phyloP scores from a whole-genome alignment of 2,329 filamentous ascomycete species.

The Scedosporium boydii region DNA sequence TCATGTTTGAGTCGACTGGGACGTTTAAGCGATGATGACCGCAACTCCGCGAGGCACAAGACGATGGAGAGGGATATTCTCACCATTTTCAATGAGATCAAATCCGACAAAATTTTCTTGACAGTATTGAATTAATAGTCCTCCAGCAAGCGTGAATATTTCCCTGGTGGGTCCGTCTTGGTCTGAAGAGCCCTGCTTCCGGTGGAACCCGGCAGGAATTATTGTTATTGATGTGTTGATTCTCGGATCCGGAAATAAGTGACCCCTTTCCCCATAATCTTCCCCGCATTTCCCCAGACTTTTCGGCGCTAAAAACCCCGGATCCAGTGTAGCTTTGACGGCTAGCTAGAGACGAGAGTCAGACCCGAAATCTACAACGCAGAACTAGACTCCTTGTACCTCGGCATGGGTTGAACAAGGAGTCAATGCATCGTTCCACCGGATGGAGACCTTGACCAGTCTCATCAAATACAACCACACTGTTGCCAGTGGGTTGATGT shows the following conservation, averaged over 20 bases:
- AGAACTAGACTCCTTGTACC: too few species aligned
- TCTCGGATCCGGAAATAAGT: background rate
- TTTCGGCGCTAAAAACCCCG: background rate
- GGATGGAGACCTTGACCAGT: background rate
- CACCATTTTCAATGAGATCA: background rate
- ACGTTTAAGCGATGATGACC: background rate
- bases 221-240: background rate
- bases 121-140: background rate
- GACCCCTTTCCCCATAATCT: background rate
- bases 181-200: background rate
- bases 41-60: background rate
- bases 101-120: background rate
- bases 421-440: background rate
- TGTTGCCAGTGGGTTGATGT: background rate
- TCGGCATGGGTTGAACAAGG: background rate
- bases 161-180: background rate
- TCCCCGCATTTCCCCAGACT: slow-evolving; percentile 2
- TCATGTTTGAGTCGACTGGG: background rate
- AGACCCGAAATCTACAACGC: background rate
- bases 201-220: background rate
- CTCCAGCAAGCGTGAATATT: background rate
- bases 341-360: background rate
- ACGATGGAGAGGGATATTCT: background rate
- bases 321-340: background rate
- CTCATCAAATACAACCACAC: background rate